A percentile compares a stretch with the other conserved stretches of the same genome.
phyloP scores from a whole-genome alignment of 1,284 basidiomycete species.

The Porodaedalea pini region DNA sequence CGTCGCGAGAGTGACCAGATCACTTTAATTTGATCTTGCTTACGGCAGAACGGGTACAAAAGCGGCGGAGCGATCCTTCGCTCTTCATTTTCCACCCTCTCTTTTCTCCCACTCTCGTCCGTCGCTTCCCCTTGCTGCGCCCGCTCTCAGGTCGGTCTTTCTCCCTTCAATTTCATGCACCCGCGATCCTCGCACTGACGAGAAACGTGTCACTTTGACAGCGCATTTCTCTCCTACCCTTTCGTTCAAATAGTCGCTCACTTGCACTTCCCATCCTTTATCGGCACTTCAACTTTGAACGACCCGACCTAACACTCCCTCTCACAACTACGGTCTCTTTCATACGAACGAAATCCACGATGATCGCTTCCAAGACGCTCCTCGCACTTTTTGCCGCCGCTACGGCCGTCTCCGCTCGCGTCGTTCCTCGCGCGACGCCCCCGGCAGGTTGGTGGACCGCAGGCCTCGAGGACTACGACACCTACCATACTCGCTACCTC shows the following conservation, averaged over 20 bases:
- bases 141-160: conserved; percentile 17
- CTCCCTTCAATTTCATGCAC: not conserved
- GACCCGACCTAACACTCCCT: conserved; percentile 4
- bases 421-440: conserved; percentile 43
- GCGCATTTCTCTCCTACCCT: conserved; percentile 23
- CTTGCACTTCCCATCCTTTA: conserved; percentile 27
- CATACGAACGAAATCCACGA: conserved; percentile 28
- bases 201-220: conserved; percentile 11
- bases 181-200: conserved; percentile 17
- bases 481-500: conserved; percentile 65
- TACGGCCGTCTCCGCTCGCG: conserved; percentile 41
- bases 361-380: conserved; percentile 45
- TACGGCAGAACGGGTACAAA: not conserved
- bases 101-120: conserved; percentile 16
- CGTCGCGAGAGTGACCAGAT: too few species aligned
- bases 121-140: conserved; percentile 16
- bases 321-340: conserved; percentile 6
- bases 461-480: conserved; percentile 46
- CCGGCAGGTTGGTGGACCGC: conserved; percentile 42
- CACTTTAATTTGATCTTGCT: too few species aligned
- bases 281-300: conserved; percentile 20
- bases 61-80: not conserved
- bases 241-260: conserved; percentile 28
- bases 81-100: conserved; percentile 24
- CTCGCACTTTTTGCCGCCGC: conserved; percentile 48